A percentile compares a stretch with the other conserved stretches of the same genome.
phyloP scores from a whole-genome alignment of 495 filamentous ascomycete genomes.

The Collariella sp. region DNA sequence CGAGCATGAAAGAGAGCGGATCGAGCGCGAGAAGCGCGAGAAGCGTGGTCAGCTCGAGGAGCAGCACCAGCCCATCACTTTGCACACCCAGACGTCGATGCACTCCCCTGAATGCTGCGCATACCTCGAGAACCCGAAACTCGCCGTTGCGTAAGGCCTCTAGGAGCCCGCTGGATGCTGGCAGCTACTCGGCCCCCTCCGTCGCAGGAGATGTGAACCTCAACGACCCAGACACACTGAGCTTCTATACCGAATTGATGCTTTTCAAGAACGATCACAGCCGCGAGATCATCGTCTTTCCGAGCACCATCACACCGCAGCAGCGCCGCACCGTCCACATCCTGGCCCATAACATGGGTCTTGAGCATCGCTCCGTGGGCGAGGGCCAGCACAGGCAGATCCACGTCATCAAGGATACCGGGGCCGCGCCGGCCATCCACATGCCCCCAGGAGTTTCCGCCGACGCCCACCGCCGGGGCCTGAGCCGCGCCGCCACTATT shows the following conservation, averaged over 20 bases:
- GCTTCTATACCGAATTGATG: constrained; percentile 80
- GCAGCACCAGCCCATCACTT: constrained; percentile 66
- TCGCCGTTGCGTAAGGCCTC: constrained; percentile 33
- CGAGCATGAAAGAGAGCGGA: constrained; percentile 84
- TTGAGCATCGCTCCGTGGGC: constrained; percentile 83
- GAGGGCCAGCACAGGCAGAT: constrained; percentile 78
- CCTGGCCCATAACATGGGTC: constrained; percentile 86
- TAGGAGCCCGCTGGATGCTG: constrained; percentile 3
- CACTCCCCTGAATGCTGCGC: constrained; percentile 61
- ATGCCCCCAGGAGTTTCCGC: constrained; percentile 55
- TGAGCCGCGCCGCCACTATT: constrained; percentile 94
- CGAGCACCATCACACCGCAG: constrained; percentile 64
- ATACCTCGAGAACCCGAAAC: constrained; percentile 22
- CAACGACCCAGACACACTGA: constrained; percentile 80
- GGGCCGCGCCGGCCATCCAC: constrained; percentile 34
- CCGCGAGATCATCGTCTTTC: constrained; percentile 77
- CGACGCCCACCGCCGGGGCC: constrained; percentile 66
- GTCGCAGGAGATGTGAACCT: constrained; percentile 63
- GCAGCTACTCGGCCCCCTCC: constrained; percentile 26
- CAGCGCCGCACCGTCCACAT: constrained; percentile 88
- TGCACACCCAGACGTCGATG: constrained; percentile 78
- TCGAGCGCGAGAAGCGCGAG: constrained; percentile 95
- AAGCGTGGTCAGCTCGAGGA: constrained; percentile 93
- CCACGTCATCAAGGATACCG: constrained; percentile 66
- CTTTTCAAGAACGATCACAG: constrained; percentile 73